These are phyloP conservation scores for Lepiota venenata DNA, from an alignment of 768 basidiomycete genomes.

Conservation along the genomic window DNA sequence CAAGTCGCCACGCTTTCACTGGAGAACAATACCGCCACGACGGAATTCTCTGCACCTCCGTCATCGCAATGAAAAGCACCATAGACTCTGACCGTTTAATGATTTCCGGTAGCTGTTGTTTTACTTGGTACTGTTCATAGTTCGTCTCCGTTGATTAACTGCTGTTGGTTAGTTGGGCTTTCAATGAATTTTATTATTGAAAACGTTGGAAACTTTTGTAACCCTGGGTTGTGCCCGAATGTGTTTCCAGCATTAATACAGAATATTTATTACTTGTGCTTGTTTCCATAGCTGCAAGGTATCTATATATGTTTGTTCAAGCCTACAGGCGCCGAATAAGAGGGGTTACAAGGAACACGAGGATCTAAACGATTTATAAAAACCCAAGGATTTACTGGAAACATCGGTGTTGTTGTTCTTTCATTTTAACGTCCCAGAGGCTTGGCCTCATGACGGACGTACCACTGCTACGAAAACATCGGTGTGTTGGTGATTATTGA, in stretches of 20 bases:
- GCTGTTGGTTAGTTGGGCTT: constrained; percentile 5
- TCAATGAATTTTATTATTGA: not conserved
- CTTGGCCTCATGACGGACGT: too few relatives aligned
- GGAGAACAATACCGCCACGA: constrained; percentile 8
- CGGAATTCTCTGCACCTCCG: not conserved
- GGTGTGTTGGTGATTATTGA: too few relatives aligned
- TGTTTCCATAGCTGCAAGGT: too few relatives aligned
- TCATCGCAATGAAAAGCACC: not conserved
- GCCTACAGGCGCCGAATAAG: too few relatives aligned
- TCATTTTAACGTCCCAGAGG: too few relatives aligned
- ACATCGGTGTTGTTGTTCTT: too few relatives aligned
- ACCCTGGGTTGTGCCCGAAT: constrained; percentile 1
- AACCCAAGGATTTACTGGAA: too few relatives aligned
- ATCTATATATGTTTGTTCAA: too few relatives aligned
- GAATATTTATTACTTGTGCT: constrained; percentile 1
- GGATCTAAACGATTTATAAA: too few relatives aligned
- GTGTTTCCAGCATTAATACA: constrained; percentile 6
- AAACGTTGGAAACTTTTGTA: constrained; percentile 1
- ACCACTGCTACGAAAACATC: too few relatives aligned
- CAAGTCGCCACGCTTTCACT: constrained; percentile 34
- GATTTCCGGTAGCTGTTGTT: not conserved
- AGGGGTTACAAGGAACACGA: too few relatives aligned
- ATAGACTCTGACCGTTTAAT: not conserved
- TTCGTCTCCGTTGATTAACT: not conserved
- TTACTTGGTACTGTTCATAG: not conserved